Conservation (phyloP, 1,284 basidiomycete species). For the Bjerkandera adusta region DNA sequence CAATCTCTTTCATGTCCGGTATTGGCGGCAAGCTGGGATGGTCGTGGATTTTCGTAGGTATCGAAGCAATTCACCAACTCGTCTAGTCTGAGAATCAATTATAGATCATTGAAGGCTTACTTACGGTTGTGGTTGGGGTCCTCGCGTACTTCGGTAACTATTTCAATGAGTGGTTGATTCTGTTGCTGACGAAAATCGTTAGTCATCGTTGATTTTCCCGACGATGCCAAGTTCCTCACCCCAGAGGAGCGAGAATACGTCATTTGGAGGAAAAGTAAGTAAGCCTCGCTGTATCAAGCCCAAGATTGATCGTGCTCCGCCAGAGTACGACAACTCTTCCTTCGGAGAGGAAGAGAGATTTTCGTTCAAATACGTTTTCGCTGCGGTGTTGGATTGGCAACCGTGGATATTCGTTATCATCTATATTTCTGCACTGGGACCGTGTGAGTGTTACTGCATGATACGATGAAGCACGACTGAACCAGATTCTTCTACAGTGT, state of each 20-base stretch:
- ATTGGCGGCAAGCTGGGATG: conserved; percentile 34
- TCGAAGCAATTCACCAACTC: not conserved
- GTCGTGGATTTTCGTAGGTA: conserved; percentile 43
- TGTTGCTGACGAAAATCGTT: not conserved
- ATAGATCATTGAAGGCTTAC: conserved; percentile 52
- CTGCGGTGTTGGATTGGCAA: conserved; percentile 66
- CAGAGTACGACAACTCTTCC: conserved; percentile 63
- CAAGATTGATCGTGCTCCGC: not conserved
- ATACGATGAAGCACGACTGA: not conserved
- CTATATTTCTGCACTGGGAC: conserved; percentile 57
- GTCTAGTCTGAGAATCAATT: not conserved
- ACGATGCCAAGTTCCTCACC: conserved; percentile 55
- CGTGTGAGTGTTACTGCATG: conserved; percentile 42
- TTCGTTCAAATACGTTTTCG: conserved; percentile 47
- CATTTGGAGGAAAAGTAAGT: conserved; percentile 57
- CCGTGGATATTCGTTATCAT: conserved; percentile 56
- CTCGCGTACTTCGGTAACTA: conserved; percentile 44
- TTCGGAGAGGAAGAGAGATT: conserved; percentile 68
- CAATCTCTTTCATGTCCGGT: conserved; percentile 36
- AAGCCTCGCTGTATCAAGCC: not conserved
- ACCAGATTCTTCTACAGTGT: conserved; percentile 28
- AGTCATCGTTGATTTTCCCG: conserved; percentile 60
- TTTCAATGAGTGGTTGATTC: conserved; percentile 25
- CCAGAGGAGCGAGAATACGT: conserved; percentile 58
- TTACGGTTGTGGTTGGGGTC: conserved; percentile 47